These are phyloP conservation scores for Hirsutella thompsonii DNA, from an alignment of 2,329 filamentous ascomycete species.

Conservation along the genomic window DNA sequence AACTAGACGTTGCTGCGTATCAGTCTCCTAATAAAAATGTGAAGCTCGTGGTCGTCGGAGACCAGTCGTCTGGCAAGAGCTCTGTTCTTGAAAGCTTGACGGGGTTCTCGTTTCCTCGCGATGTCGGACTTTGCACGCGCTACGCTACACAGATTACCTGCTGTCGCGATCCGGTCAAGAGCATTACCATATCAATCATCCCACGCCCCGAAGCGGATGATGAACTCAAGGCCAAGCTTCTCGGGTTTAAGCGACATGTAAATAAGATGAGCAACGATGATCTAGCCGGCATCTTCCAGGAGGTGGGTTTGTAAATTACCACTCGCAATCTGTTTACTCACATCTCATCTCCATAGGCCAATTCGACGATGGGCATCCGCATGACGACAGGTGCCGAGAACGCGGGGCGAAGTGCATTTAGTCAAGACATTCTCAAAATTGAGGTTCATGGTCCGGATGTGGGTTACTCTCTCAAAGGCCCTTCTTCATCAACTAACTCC, in stretches of 20 bases:
- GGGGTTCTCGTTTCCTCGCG: slow-evolving; percentile 32
- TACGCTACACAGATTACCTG: slow-evolving; percentile 26
- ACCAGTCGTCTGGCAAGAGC: slow-evolving; percentile 77
- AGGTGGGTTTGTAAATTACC: slow-evolving; percentile 15
- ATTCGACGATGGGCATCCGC: slow-evolving; percentile 30
- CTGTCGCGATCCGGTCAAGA: slow-evolving; percentile 16
- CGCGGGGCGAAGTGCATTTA: slow-evolving; percentile 23
- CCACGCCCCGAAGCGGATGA: slow-evolving; percentile 8
- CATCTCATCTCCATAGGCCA: slow-evolving; percentile 17
- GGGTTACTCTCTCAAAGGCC: background rate
- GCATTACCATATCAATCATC: slow-evolving; percentile 27
- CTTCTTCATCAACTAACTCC: background rate
- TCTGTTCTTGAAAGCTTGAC: slow-evolving; percentile 61
- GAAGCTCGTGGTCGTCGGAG: slow-evolving; percentile 64
- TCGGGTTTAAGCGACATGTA: slow-evolving; percentile 14
- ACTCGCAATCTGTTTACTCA: background rate
- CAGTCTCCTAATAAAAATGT: background rate
- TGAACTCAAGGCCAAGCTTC: slow-evolving; percentile 5
- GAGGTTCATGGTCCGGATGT: slow-evolving; percentile 29
- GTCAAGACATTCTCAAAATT: slow-evolving; percentile 27
- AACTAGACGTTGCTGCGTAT: slow-evolving; percentile 22
- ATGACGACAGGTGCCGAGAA: slow-evolving; percentile 4
- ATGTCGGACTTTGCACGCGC: slow-evolving; percentile 30
- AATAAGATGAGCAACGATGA: slow-evolving; percentile 11
- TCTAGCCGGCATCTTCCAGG: slow-evolving; percentile 24